Percentiles rank a stretch among this genome's conserved stretches.
These are phyloP conservation scores for Cordia subcordata DNA, from an alignment of 257 asterid species.

Conservation along the genomic window DNA sequence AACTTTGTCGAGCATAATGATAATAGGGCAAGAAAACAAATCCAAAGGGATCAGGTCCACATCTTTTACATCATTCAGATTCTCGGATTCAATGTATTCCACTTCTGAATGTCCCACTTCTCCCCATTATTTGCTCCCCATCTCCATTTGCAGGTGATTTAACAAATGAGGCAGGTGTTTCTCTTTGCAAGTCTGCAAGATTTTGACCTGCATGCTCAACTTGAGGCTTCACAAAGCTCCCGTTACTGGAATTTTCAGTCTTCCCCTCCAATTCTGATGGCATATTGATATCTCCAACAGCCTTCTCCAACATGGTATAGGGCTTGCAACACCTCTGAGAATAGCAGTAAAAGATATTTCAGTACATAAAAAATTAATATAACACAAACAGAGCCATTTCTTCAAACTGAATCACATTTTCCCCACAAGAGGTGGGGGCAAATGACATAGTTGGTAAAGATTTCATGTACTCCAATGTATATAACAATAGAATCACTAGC, in stretches of 20 bases:
- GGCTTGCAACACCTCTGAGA: background rate
- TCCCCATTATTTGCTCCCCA: constrained; percentile 32
- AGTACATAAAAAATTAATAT: background rate
- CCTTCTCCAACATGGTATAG: constrained; percentile 54
- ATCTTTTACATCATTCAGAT: constrained; percentile 69
- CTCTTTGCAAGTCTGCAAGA: constrained; percentile 34
- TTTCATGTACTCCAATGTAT: too few species aligned
- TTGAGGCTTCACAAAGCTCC: constrained; percentile 34
- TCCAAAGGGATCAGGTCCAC: constrained; percentile 22
- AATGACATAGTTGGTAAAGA: too few species aligned
- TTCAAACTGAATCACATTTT: background rate
- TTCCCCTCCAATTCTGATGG: constrained; percentile 45
- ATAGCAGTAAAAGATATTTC: background rate
- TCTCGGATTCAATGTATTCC: constrained; percentile 77
- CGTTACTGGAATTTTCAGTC: constrained; percentile 42
- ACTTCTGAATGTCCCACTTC: constrained; percentile 53
- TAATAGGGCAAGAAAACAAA: constrained; percentile 3
- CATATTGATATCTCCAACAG: constrained; percentile 37
- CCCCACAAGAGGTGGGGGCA: too few species aligned
- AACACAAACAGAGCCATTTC: too few species aligned
- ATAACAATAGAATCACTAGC: too few species aligned
- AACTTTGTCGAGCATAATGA: background rate
- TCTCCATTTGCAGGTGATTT: too few species aligned
- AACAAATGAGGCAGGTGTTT: too few species aligned
- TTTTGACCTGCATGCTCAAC: constrained; percentile 31